Percentiles rank a stretch among this genome's conserved stretches.
Conservation (phyloP, 495 filamentous ascomycete species). For the Xylaria nigripes region DNA sequence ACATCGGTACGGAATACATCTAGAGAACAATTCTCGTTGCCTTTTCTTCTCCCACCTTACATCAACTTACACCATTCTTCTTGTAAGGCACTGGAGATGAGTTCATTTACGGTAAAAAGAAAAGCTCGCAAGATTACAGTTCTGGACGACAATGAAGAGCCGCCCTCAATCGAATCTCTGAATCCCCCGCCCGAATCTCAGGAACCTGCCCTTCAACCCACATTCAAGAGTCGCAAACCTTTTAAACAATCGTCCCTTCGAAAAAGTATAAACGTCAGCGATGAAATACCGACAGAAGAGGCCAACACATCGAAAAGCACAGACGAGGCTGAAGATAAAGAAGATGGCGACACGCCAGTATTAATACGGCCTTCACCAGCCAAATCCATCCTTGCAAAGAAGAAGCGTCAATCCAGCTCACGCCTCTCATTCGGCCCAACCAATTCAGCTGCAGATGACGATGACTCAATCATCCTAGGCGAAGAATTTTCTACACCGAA, state of each 20-base stretch:
- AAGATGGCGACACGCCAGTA: slow-evolving; percentile 29
- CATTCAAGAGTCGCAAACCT: slow-evolving; percentile 39
- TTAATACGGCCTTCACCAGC: slow-evolving; percentile 31
- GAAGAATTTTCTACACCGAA: slow-evolving; percentile 58
- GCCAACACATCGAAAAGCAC: slow-evolving; percentile 17
- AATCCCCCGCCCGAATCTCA: slow-evolving; percentile 27
- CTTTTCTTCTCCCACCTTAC: too few relatives aligned
- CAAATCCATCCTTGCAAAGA: slow-evolving; percentile 38
- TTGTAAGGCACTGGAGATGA: slow-evolving; percentile 43
- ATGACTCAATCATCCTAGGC: slow-evolving; percentile 32
- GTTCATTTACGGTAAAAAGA: slow-evolving; percentile 57
- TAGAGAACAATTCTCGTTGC: too few relatives aligned
- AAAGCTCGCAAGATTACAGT: slow-evolving; percentile 67
- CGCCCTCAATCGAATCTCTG: slow-evolving; percentile 14
- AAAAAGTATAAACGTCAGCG: slow-evolving; percentile 41
- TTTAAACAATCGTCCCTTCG: slow-evolving; percentile 44
- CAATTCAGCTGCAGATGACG: slow-evolving; percentile 46
- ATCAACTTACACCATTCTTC: neutral
- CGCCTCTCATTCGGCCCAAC: slow-evolving; percentile 69
- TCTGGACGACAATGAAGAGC: slow-evolving; percentile 53
- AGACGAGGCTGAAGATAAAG: slow-evolving; percentile 29
- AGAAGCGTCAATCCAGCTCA: slow-evolving; percentile 57
- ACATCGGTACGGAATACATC: too few relatives aligned
- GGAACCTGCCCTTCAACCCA: slow-evolving; percentile 27
- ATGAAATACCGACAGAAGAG: slow-evolving; percentile 13